Evolutionary conservation across 192 early-diverging fungal genomes (phyloP), one percentile per base, ranked within the genome.

Genomic region (Neocallimastix lanati): DNA sequence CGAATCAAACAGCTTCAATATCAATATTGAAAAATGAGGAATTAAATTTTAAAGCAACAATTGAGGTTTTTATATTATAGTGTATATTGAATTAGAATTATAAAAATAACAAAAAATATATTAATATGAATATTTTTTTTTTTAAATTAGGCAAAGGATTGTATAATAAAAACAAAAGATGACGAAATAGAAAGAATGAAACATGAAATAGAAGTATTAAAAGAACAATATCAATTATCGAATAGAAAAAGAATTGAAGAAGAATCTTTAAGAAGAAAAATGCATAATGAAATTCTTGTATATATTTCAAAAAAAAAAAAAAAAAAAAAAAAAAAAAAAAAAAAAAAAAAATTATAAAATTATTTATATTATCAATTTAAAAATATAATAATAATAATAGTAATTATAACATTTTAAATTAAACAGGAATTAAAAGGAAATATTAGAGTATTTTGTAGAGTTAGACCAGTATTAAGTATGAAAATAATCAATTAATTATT

Each of bases 391-490:
- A 94, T 94, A 81, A 80, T 84, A 29, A 14, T 30, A 28, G n/a
- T 79, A 33, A 40, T 79, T 15, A 27, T 28, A 6, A 18, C 79
- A 18, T 28, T 83, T 5, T 83, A 29, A 15, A 15, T 5, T 76
- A 16, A 35, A 58, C 28, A 86, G 84, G 97, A 99, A 83, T 88
- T 98, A 77, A 96, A 94, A 80, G 97, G 97, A 35, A 99, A 99
- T 82, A 97, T 99, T 76, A 90, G 97, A 28, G 97, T 98, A 29
- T 98, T 99, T 84, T 98, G 96, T 83, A 87, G 97, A 33, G 92
- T 98, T 15, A 90, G 97, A 35, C 97, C 97, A 14, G 83, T 90
- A 40, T 40, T 92, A 28, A 77, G 83, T 83, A 28, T 4, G 76
- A 4, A 15, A 37, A 7, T 4, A 29, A 29, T 29, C 12, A 7